A percentile compares a stretch with the other conserved stretches of the same genome.
These are phyloP conservation scores for Ceratobasidium papillatum DNA, from an alignment of 1,284 basidiomycete genomes.

Conservation along the genomic window DNA sequence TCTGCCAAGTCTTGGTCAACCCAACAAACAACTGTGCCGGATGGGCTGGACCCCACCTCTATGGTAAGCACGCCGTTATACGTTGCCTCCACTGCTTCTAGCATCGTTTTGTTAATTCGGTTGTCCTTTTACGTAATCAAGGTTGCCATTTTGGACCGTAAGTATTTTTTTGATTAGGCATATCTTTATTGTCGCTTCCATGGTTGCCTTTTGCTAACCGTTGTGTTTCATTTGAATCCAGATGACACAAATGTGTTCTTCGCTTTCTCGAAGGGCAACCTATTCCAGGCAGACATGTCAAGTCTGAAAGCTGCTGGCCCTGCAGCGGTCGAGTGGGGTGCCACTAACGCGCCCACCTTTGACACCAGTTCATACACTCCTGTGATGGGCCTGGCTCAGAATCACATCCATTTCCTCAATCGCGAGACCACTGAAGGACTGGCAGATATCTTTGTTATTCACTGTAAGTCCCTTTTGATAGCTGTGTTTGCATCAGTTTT, in stretches of 20 bases:
- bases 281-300: slow-evolving; percentile 75
- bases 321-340: slow-evolving; percentile 67
- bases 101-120: too few relatives aligned
- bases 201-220: too few relatives aligned
- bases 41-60: slow-evolving; percentile 64
- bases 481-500: neutral
- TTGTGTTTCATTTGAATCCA: too few relatives aligned
- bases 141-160: slow-evolving; percentile 74
- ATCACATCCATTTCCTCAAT: slow-evolving; percentile 81
- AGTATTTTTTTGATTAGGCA: too few relatives aligned
- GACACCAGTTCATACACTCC: slow-evolving; percentile 64
- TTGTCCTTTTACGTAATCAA: neutral
- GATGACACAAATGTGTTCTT: slow-evolving; percentile 88
- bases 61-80: too few relatives aligned
- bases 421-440: slow-evolving; percentile 68
- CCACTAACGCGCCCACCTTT: slow-evolving; percentile 65
- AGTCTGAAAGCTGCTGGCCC: slow-evolving; percentile 66
- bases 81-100: too few relatives aligned
- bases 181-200: too few relatives aligned
- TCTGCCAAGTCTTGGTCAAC: slow-evolving; percentile 68
- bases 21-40: slow-evolving; percentile 55
- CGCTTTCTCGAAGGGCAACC: slow-evolving; percentile 65
- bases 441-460: slow-evolving; percentile 85
- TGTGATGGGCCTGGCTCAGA: slow-evolving; percentile 79
- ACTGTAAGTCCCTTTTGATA: slow-evolving; percentile 66